Evolutionary conservation across 2,329 filamentous ascomycete genomes (phyloP), one percentile per base, ranked within the genome.

Genomic region (Claviceps paspali): DNA sequence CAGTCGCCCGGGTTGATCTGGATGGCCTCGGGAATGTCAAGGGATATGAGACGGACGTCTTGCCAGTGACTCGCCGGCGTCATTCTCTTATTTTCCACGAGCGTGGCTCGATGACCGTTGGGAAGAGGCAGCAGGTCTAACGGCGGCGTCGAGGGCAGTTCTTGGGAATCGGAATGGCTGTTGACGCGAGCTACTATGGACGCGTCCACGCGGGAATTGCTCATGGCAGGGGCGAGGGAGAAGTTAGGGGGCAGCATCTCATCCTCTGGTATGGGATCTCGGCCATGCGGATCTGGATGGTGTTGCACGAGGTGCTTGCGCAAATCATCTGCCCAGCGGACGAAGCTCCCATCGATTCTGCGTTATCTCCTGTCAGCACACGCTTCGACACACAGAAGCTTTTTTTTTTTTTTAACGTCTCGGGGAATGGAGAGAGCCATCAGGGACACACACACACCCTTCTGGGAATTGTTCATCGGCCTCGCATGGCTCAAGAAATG

Each of bases 401-500:
- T n/a, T n/a, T n/a, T n/a, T n/a, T n/a, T n/a, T n/a, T n/a, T n/a
- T n/a, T n/a, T n/a, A n/a, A n/a, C n/a, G n/a, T n/a, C n/a, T n/a
- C n/a, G n/a, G n/a, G n/a, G n/a, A n/a, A n/a, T n/a, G n/a, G n/a
- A n/a, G n/a, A n/a, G n/a, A n/a, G n/a, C 9, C 9, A n/a, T 62
- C 71, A 47, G 11, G 3, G 3, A n/a, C 12, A 23, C 14, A 36
- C 14, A 36, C 28, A 4, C 62, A 91, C 78, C 88, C 87, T 59
- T 96, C 87, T 19, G 84, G 76, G 63, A 95, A 86, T 53, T 92
- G 84, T 49, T 95, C 87, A 52, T 98, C 91, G 17, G 80, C 86
- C 58, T 98, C 91, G 10, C 84, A 91, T 27, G 78, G 67, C 29
- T 79, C 74, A 49, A 82, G 81, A 43, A 91, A 73, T 33, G 84